Evolutionary conservation across 805 yeast species (phyloP), one percentile per base, ranked within the genome.

Genomic region (Ogataea degrootiae): DNA sequence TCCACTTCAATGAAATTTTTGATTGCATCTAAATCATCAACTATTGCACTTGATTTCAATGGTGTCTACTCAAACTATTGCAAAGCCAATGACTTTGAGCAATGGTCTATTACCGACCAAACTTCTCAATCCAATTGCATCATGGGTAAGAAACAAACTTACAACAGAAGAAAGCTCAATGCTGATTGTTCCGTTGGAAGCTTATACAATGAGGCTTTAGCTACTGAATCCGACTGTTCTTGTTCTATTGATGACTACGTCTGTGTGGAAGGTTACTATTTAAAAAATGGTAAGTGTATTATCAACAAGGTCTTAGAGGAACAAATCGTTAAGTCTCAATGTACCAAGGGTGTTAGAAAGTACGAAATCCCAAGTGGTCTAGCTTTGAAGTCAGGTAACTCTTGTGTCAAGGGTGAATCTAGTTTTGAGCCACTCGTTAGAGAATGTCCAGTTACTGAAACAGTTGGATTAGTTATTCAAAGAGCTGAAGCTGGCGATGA

Each of bases 1-100:
- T 85, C 89, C 0, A 75, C 88, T 0, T 80, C 87, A 2, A 56
- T 69, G 23, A 78, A 74, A 50, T 83, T 86, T 55, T 49, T 82
- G 14, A 44, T 82, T 3, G 57, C 68, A 12, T 87, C 85, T 6
- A 31, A 39, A 7, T 23, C 43, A 2, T 16, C 37, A 6, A 80
- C 82, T 50, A 77, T 83, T 54, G 54, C 76, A 5, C 66, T 73
- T 3, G 80, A 83, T 3, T 83, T 78, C 61, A 57, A 56, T 7
- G 69, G 68, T 1, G 59, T 64, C 2, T 56, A 56, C 43, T 34
- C 47, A 15, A 41, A 49, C 2, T 40, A 48, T 37, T 68, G 72
- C 46, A 46, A 43, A 5, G 61, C 47, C 3, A 43, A 56, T 3
- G 92, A 86, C 59, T 75, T 80, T 54, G 94, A 86, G 60, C 69